Evolutionary conservation across 495 filamentous ascomycete genomes (phyloP), one percentile per base, ranked within the genome.

Genomic region (Penicillium ucsense): DNA sequence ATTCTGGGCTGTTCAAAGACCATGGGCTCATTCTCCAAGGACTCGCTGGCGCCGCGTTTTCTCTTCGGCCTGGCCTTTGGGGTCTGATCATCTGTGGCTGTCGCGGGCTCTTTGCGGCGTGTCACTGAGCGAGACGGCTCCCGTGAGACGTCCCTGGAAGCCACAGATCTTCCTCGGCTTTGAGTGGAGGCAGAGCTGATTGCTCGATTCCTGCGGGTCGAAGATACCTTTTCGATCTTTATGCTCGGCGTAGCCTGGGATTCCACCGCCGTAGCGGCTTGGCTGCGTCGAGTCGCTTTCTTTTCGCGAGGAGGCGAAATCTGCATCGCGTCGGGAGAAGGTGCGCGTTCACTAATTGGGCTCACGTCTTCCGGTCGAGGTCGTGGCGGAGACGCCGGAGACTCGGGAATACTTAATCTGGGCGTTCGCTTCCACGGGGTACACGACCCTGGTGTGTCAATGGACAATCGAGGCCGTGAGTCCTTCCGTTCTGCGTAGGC

Each of bases 81-180:
- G 4, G 59, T 58, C 12, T 55, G 57, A n/a, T 58, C 61, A 38
- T 67, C 69, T 12, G 56, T 30, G 10, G 51, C 40, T 10, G 48
- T 60, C 50, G 48, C 58, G 49, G 49, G 58, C 63, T 54, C 77
- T 68, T 38, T 79, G 63, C 32, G 78, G 65, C 57, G 79, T 63
- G 44, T 73, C 63, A 45, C 72, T 43, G 72, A 62, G 4, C 64
- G 66, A 3, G 61, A 50, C 31, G 70, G 59, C 32, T 79, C 78
- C 4, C 45, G 48, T 4, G 59, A 60, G 46, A 75, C 79, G 32
- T 75, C 73, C 35, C 78, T 75, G 3, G 78, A 81, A 32, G 68
- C 55, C 8, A 81, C 64, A 4, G 83, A 87, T 38, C 74, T 70
- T 46, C 78, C 80, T 41, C 79, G 70, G 44, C 75, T 77, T n/a